Percentiles rank a stretch among this genome's conserved stretches.
These are phyloP conservation scores for Glycine latifolia DNA, from an alignment of 306 rosid genomes.

Conservation along the genomic window DNA sequence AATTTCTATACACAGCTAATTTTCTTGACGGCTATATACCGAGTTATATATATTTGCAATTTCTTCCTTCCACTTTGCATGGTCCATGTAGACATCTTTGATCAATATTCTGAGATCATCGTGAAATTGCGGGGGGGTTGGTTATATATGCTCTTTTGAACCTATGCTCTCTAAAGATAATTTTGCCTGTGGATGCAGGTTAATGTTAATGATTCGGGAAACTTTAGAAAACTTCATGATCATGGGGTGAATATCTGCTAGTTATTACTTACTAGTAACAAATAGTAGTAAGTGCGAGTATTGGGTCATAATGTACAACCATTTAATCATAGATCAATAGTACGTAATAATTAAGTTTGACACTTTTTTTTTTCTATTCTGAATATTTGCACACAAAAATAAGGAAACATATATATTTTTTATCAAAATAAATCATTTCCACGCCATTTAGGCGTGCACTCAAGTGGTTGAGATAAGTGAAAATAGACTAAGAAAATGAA, in stretches of 20 bases:
- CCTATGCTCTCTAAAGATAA: too few relatives aligned
- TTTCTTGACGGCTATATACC: conserved; percentile 62
- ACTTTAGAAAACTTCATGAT: background rate
- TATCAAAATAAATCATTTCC: background rate
- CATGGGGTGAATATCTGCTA: background rate
- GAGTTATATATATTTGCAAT: conserved; percentile 34
- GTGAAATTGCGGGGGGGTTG: too few relatives aligned
- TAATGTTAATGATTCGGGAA: background rate
- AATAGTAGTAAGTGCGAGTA: background rate
- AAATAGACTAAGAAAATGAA: background rate
- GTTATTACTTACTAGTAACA: background rate
- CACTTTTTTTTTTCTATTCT: background rate
- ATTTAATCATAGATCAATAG: too few relatives aligned
- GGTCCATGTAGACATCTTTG: conserved; percentile 46
- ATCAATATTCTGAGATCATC: background rate
- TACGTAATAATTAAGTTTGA: too few relatives aligned
- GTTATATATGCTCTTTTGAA: too few relatives aligned
- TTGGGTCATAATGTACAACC: background rate
- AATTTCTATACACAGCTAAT: conserved; percentile 52
- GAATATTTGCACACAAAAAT: background rate
- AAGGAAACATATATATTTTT: background rate
- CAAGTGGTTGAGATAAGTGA: background rate
- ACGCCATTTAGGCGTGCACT: background rate
- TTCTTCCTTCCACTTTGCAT: conserved; percentile 46
- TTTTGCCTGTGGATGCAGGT: background rate